Evolutionary conservation across 2,329 filamentous ascomycete species (phyloP).

Genomic region (Sporothrix brunneoviolacea): DNA sequence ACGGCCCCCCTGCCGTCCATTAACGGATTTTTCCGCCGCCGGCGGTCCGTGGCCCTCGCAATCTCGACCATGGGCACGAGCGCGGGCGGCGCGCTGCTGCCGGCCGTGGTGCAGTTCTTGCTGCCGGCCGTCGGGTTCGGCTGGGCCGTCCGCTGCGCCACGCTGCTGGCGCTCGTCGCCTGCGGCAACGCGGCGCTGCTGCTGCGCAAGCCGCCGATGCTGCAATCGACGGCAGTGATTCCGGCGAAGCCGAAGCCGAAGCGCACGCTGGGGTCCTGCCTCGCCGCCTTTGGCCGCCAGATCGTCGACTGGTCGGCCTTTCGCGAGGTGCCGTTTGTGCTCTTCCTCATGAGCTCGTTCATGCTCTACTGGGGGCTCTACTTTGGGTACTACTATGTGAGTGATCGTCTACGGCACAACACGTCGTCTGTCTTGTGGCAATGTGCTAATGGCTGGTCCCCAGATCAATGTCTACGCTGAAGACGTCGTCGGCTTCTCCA

Average conservation of each 20-base stretch:
- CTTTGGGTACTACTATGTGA: constrained; percentile 44
- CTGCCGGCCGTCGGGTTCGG: constrained; percentile 56
- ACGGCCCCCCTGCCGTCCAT: constrained; percentile 46
- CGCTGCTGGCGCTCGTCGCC: constrained; percentile 50
- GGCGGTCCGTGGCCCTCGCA: constrained; percentile 51
- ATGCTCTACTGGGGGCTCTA: constrained; percentile 46
- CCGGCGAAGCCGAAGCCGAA: not conserved
- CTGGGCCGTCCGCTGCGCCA: constrained; percentile 57
- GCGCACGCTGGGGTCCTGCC: not conserved
- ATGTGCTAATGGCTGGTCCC: no score
- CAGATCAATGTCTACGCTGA: constrained; percentile 27
- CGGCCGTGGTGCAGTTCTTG: constrained; percentile 49
- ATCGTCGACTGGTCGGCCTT: constrained; percentile 46
- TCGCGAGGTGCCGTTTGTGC: constrained; percentile 38
- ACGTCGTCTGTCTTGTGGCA: no score
- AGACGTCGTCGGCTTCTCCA: constrained; percentile 37
- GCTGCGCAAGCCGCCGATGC: constrained; percentile 33
- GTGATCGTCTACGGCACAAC: constrained; percentile 12
- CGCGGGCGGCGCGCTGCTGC: constrained; percentile 58
- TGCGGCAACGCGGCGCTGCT: constrained; percentile 34
- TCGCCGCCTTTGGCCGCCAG: constrained; percentile 28
- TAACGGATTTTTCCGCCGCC: constrained; percentile 52
- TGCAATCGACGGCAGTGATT: not conserved
- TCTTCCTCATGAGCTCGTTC: constrained; percentile 33
- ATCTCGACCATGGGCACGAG: constrained; percentile 54